Base-by-base conservation (phyloP, 1,139 yeast species). In the Neolecta irregularis region DNA sequence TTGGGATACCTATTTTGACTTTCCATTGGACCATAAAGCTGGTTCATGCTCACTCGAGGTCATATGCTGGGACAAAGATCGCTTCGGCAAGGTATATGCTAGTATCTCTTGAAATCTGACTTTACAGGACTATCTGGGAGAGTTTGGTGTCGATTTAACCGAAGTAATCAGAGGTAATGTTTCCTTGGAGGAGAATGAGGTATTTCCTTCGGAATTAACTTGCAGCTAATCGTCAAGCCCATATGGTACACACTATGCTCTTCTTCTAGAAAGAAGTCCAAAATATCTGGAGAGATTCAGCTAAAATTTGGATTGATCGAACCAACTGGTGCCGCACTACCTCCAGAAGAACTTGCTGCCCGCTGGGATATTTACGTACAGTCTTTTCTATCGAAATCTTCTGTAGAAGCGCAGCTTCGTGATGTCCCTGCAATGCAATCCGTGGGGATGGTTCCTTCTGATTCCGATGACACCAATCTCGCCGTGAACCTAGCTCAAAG, bases 211-310 rank as follows among this genome's bases (percentile, higher is more conserved):
- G n/a, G n/a, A n/a, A n/a, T n/a, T n/a, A n/a, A n/a, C n/a, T n/a
- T n/a, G n/a, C n/a, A 21, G 9, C 42, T 46, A 34, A 48, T 43
- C 33, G 60, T 2, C 65, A 58, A 1, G 57, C 64, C 15, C 59
- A 60, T n/a, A 41, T 71, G 76, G 76, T 66, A 60, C 47, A 56
- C 59, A 36, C 52, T 73, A 8, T 62, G 63, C 40, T 69, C 76
- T 2, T 63, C 65, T 16, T 54, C 53, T 30, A 47, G 57, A 2
- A 56, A 64, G 40, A 65, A 64, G 30, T 55, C 67, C 6, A 70
- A 60, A 48, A 69, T 72, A 7, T 67, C 74, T 0, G 83, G 83
- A 0, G 65, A 73, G 0, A 43, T 75, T 3, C 56, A 62, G 28
- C 46, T 72, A n/a, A 62, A 65, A 20, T 67, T 74, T 44, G 65